Evolutionary conservation across 129 eudicot genomes (phyloP).

Genomic region (Flaveria robusta): DNA sequence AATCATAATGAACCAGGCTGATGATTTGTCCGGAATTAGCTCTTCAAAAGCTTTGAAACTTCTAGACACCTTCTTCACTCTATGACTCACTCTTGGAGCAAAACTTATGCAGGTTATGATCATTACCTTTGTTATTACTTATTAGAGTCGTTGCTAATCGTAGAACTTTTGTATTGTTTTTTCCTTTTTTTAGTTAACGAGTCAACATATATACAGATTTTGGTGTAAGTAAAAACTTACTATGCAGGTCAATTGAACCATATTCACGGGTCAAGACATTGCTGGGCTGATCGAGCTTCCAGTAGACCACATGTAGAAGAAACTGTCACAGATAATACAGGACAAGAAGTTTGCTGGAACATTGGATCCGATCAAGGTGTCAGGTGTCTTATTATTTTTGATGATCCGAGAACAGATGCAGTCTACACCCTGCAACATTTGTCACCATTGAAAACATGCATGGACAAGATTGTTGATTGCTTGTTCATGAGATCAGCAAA

Average conservation of each 20-base stretch:
- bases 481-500: conserved; percentile 62
- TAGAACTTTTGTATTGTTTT: background rate
- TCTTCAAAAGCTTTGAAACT: conserved; percentile 68
- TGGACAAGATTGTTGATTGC: conserved; percentile 73
- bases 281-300: conserved; percentile 77
- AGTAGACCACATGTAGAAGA: conserved; percentile 67
- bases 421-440: conserved; percentile 61
- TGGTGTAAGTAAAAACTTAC: background rate
- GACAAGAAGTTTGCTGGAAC: conserved; percentile 86
- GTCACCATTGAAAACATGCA: conserved; percentile 62
- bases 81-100: conserved; percentile 67
- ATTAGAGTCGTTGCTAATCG: no score
- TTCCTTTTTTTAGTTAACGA: background rate
- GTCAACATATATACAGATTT: no score
- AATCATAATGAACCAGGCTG: conserved; percentile 67
- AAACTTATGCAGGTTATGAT: conserved; percentile 60
- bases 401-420: conserved; percentile 67
- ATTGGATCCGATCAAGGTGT: conserved; percentile 60
- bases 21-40: conserved; percentile 72
- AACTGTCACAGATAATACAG: conserved; percentile 75
- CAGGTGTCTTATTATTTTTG: conserved; percentile 71
- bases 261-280: conserved; percentile 72
- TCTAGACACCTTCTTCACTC: conserved; percentile 65
- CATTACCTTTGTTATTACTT: background rate
- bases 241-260: conserved; percentile 80